Evolutionary conservation across 768 basidiomycete genomes (phyloP).

Genomic region (Suillus subaureus): DNA sequence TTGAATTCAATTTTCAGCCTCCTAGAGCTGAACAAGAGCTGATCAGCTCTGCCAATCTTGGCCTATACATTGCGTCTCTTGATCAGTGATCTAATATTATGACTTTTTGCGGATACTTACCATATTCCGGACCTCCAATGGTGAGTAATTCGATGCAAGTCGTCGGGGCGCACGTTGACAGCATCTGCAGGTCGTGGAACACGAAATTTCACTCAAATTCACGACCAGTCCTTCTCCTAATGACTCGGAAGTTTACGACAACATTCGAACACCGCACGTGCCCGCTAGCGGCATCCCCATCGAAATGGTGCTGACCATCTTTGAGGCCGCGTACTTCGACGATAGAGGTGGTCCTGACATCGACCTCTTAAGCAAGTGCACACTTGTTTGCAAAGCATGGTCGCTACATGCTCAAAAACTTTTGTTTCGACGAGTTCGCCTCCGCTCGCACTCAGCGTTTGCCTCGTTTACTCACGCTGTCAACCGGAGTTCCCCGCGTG

Average conservation of each 20-base stretch:
- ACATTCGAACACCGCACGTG: slow-evolving; percentile 22
- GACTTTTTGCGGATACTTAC: slow-evolving; percentile 27
- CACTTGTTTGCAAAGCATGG: slow-evolving; percentile 72
- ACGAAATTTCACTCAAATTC: slow-evolving; percentile 44
- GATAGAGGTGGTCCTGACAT: slow-evolving; percentile 38
- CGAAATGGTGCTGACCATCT: slow-evolving; percentile 63
- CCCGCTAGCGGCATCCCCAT: slow-evolving; percentile 49
- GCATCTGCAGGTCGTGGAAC: slow-evolving; percentile 32
- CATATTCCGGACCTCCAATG: slow-evolving; percentile 24
- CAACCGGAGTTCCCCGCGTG: slow-evolving; percentile 47
- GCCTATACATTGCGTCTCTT: slow-evolving; percentile 12
- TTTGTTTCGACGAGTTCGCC: slow-evolving; percentile 58
- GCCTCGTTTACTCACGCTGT: slow-evolving; percentile 56
- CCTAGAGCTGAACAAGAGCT: neutral
- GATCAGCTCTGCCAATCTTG: neutral
- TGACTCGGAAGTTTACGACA: slow-evolving; percentile 15
- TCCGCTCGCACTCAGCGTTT: slow-evolving; percentile 56
- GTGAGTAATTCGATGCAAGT: slow-evolving; percentile 19
- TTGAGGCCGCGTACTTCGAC: slow-evolving; percentile 55
- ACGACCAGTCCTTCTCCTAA: slow-evolving; percentile 29
- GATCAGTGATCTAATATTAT: slow-evolving; percentile 26
- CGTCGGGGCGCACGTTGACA: slow-evolving; percentile 13
- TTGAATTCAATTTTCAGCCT: neutral
- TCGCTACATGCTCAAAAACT: slow-evolving; percentile 63
- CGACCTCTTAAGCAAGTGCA: slow-evolving; percentile 50